Evolutionary conservation across 345 rosid genomes (phyloP).

Genomic region (Eucalyptus caleyi): DNA sequence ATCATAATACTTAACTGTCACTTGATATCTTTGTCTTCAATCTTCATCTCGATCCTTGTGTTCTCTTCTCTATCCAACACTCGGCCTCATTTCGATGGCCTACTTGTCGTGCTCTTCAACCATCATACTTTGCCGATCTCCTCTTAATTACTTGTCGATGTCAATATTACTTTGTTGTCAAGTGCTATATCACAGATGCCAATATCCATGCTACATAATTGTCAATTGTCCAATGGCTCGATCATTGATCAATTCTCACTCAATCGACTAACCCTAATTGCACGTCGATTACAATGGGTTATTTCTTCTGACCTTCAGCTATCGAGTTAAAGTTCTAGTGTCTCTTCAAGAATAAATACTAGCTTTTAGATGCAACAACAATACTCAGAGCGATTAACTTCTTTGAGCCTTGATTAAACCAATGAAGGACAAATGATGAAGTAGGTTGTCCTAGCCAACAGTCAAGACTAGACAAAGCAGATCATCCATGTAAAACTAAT

Average conservation of each 20-base stretch:
- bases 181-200: neutral
- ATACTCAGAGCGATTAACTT: neutral
- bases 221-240: neutral
- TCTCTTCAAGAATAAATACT: neutral
- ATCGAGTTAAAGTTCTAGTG: neutral
- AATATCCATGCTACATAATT: no score
- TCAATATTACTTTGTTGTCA: neutral
- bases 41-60: neutral
- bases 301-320: neutral
- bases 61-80: neutral
- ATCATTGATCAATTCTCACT: no score
- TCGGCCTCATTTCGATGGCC: neutral
- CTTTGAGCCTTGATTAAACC: neutral
- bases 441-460: neutral
- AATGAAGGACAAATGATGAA: neutral
- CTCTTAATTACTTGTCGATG: neutral
- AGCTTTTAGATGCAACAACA: neutral
- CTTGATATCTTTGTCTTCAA: neutral
- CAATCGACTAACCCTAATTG: neutral
- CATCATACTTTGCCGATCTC: neutral
- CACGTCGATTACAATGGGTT: neutral
- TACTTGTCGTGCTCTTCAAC: accelerated
- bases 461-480: neutral
- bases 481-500: neutral
- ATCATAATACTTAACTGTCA: neutral